phyloP scores from a whole-genome alignment of 1,139 yeast species.

The Petasospora rhodanensis region DNA sequence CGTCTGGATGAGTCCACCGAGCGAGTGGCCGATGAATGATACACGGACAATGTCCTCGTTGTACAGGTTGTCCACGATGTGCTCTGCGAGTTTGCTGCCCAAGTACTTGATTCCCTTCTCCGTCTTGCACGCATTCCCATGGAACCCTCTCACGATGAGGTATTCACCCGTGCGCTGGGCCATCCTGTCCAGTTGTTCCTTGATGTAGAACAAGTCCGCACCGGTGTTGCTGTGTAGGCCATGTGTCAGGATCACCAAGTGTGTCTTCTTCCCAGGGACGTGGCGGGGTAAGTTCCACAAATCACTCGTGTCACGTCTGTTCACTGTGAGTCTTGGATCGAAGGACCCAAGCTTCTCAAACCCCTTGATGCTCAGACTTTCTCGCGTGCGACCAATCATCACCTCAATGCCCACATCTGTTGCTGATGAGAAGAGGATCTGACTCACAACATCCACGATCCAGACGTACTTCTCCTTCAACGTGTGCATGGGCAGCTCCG shows the following conservation, averaged over 20 bases:
- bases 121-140: constrained; percentile 83
- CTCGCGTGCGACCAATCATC: constrained; percentile 48
- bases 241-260: constrained; percentile 78
- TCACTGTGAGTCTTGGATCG: constrained; percentile 37
- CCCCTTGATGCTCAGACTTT: constrained; percentile 29
- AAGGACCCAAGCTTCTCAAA: constrained; percentile 23
- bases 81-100: constrained; percentile 80
- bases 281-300: constrained; percentile 67
- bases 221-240: constrained; percentile 89
- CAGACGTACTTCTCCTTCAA: constrained; percentile 53
- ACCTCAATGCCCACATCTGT: constrained; percentile 72
- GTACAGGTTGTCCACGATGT: constrained; percentile 55
- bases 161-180: constrained; percentile 47
- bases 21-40: constrained; percentile 87
- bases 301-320: constrained; percentile 58
- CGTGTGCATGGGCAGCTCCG: constrained; percentile 44
- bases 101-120: constrained; percentile 86
- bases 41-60: constrained; percentile 49
- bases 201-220: constrained; percentile 82
- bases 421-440: constrained; percentile 68
- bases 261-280: constrained; percentile 45
- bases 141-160: constrained; percentile 74
- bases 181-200: constrained; percentile 68
- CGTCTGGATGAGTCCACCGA: constrained; percentile 88
- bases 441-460: constrained; percentile 84